These are phyloP conservation scores for Gynandropsis gynandra DNA, from an alignment of 345 rosid species.

Conservation along the genomic window DNA sequence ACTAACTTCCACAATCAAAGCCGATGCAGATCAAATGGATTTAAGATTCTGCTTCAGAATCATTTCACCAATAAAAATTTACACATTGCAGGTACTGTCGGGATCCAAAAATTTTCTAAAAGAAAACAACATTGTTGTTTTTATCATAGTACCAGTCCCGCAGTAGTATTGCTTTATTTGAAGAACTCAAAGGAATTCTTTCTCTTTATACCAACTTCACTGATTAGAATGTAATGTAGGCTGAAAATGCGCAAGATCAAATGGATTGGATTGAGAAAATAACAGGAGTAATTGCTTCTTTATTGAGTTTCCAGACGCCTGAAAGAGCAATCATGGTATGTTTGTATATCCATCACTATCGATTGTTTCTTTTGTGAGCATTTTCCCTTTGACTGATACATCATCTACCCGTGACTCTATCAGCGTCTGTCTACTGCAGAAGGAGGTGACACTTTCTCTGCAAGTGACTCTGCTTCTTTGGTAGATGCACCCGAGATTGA, in stretches of 20 bases:
- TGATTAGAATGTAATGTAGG: conserved; percentile 37
- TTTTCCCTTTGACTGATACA: conserved; percentile 9
- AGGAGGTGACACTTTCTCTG: conserved; percentile 38
- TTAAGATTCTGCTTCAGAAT: conserved; percentile 80
- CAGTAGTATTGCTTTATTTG: too few relatives aligned
- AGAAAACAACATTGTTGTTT: background rate
- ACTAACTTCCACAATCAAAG: conserved; percentile 69
- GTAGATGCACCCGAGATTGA: conserved; percentile 39
- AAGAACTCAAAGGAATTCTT: background rate
- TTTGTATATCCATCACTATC: conserved; percentile 1
- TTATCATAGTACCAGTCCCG: too few relatives aligned
- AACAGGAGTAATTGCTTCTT: conserved; percentile 65
- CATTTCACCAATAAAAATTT: conserved; percentile 51
- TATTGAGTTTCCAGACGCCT: conserved; percentile 55
- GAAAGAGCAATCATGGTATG: conserved; percentile 42
- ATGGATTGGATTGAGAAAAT: conserved; percentile 85
- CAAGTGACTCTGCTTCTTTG: conserved; percentile 40
- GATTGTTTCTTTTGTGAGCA: conserved; percentile 14
- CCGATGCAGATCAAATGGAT: conserved; percentile 71
- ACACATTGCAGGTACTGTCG: conserved; percentile 58
- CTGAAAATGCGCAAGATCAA: conserved; percentile 70
- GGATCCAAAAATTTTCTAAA: background rate
- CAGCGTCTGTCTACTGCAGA: conserved; percentile 45
- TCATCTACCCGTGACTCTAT: conserved; percentile 14
- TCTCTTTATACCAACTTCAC: conserved; percentile 1